Evolutionary conservation across 1,139 yeast genomes (phyloP).

Genomic region (Yamadazyma epiphylla): DNA sequence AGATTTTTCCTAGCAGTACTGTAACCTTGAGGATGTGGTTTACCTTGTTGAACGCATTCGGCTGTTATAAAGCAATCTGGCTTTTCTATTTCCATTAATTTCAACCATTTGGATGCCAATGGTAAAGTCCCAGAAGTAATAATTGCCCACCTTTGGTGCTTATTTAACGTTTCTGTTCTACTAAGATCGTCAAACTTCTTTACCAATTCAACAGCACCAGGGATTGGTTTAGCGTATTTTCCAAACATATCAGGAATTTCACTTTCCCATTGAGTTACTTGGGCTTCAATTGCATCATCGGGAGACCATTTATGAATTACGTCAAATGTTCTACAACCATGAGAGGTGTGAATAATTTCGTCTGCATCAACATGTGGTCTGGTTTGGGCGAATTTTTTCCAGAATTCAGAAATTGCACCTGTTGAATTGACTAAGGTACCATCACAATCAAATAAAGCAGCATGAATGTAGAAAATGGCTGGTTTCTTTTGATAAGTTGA

Average conservation of each 20-base stretch:
- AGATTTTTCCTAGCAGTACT: conserved; percentile 53
- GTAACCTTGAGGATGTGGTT: conserved; percentile 82
- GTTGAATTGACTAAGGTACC: conserved; percentile 80
- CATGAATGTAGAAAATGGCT: conserved; percentile 39
- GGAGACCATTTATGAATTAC: conserved; percentile 69
- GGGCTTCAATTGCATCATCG: conserved; percentile 59
- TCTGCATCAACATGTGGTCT: conserved; percentile 68
- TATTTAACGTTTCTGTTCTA: conserved; percentile 34
- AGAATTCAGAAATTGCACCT: conserved; percentile 72
- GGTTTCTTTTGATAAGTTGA: conserved; percentile 24
- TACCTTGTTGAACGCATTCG: conserved; percentile 67
- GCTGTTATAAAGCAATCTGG: conserved; percentile 77
- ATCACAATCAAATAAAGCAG: conserved; percentile 69
- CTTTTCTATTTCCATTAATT: conserved; percentile 51
- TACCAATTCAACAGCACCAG: conserved; percentile 63
- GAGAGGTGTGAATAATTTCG: conserved; percentile 64
- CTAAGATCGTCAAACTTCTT: conserved; percentile 43
- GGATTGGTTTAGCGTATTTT: conserved; percentile 62
- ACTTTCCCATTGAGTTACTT: conserved; percentile 63
- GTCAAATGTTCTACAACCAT: conserved; percentile 80
- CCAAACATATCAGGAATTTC: conserved; percentile 68
- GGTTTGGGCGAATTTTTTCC: conserved; percentile 64
- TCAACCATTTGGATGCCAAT: conserved; percentile 73
- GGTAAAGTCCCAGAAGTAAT: conserved; percentile 76
- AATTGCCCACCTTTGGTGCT: conserved; percentile 62